These are phyloP conservation scores for Heliamphora exappendiculata DNA, from an alignment of 148 eudicot species.

Conservation along the genomic window DNA sequence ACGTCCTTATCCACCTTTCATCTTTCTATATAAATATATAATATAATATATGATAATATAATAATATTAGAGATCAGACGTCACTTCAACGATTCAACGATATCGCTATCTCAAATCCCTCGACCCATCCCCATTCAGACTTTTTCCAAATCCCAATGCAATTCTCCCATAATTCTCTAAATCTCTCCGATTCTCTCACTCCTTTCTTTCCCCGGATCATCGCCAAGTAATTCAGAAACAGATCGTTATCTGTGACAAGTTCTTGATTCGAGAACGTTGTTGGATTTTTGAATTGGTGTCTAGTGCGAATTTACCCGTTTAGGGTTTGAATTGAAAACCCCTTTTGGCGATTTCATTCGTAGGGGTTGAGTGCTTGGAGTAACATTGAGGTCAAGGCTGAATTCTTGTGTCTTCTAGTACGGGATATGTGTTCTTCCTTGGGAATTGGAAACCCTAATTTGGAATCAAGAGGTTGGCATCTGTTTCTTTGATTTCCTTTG, in stretches of 20 bases:
- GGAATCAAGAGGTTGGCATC: conserved; percentile 2
- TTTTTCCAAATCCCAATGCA: neutral
- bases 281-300: neutral
- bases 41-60: neutral
- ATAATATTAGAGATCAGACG: neutral
- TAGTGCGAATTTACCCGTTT: neutral
- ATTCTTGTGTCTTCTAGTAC: neutral
- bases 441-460: neutral
- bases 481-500: neutral
- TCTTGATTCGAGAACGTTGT: neutral
- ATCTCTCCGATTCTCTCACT: too few relatives aligned
- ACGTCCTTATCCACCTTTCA: conserved; percentile 5
- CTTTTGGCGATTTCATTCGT: neutral
- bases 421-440: neutral
- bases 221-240: too few relatives aligned
- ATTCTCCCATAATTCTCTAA: too few relatives aligned
- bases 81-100: neutral
- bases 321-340: neutral
- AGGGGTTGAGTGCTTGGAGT: too few relatives aligned
- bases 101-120: neutral
- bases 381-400: neutral
- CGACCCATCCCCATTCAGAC: neutral
- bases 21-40: neutral
- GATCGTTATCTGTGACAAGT: too few relatives aligned
- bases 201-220: too few relatives aligned